phyloP scores from a whole-genome alignment of 768 basidiomycete species.

The Lentinula sp. region DNA sequence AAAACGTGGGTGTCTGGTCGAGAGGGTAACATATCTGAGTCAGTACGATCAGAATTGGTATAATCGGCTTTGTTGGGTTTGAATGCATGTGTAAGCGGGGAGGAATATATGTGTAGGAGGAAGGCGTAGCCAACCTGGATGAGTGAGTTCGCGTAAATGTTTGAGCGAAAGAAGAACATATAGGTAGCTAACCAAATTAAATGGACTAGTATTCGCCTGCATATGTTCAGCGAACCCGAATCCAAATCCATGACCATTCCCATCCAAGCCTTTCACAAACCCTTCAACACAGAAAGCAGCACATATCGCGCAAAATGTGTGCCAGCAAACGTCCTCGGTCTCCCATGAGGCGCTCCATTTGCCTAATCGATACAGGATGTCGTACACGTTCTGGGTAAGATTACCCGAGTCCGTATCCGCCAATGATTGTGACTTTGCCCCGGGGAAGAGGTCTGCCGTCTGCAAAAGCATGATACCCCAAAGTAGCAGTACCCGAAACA shows the following conservation, averaged over 20 bases:
- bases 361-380: slow-evolving; percentile 28
- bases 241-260: slow-evolving; percentile 31
- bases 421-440: not conserved
- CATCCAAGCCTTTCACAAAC: slow-evolving; percentile 63
- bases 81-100: slow-evolving; percentile 50
- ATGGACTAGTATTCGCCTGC: slow-evolving; percentile 50
- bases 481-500: slow-evolving; percentile 48
- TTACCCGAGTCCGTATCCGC: not conserved
- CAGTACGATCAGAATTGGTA: not conserved
- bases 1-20: slow-evolving; percentile 70
- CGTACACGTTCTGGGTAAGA: slow-evolving; percentile 16
- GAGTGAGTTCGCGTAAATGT: slow-evolving; percentile 1
- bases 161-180: not conserved
- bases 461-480: slow-evolving; percentile 60
- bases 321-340: slow-evolving; percentile 68
- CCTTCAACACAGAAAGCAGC: slow-evolving; percentile 59
- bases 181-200: slow-evolving; percentile 55
- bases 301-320: slow-evolving; percentile 65
- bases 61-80: slow-evolving; percentile 18
- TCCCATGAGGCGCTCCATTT: slow-evolving; percentile 42
- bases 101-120: slow-evolving; percentile 67
- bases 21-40: slow-evolving; percentile 34
- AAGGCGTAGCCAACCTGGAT: slow-evolving; percentile 71
- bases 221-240: slow-evolving; percentile 29
- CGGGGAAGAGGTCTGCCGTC: slow-evolving; percentile 36